phyloP scores from a whole-genome alignment of 139 green algal species.

The Eudorina sp. region DNA sequence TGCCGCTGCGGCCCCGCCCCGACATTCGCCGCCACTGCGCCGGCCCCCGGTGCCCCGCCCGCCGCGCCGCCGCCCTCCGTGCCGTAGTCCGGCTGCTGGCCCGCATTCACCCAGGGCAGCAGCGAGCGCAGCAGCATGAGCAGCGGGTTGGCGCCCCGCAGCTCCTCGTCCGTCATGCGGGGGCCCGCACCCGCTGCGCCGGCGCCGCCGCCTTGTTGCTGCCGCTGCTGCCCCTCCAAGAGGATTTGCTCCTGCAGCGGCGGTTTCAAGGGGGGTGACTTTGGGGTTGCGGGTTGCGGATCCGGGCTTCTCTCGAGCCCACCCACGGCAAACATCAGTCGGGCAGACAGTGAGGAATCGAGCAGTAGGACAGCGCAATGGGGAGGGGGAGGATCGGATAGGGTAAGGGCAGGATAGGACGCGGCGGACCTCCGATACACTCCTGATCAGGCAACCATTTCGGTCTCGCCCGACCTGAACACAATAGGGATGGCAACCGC shows the following conservation, averaged over 20 bases:
- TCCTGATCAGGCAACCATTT: no score
- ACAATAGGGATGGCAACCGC: no score
- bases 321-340: no score
- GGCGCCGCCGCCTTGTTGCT: not conserved
- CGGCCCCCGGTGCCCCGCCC: not conserved
- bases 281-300: no score
- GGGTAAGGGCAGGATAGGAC: no score
- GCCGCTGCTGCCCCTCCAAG: constrained; percentile 37
- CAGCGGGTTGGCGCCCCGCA: constrained; percentile 67
- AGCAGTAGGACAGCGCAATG: no score
- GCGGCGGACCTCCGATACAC: no score
- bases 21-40: not conserved
- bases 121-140: constrained; percentile 81
- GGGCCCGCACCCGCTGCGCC: not conserved
- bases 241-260: constrained; percentile 54
- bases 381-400: no score
- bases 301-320: no score
- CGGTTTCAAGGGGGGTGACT: no score
- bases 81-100: constrained; percentile 73
- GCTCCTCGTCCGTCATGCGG: constrained; percentile 37
- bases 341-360: no score
- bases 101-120: constrained; percentile 86
- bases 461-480: no score
- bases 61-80: constrained; percentile 11
- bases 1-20: not conserved